These are phyloP conservation scores for Syncephalastrum racemosum DNA, from an alignment of 371 early-diverging fungal genomes.

Conservation along the genomic window DNA sequence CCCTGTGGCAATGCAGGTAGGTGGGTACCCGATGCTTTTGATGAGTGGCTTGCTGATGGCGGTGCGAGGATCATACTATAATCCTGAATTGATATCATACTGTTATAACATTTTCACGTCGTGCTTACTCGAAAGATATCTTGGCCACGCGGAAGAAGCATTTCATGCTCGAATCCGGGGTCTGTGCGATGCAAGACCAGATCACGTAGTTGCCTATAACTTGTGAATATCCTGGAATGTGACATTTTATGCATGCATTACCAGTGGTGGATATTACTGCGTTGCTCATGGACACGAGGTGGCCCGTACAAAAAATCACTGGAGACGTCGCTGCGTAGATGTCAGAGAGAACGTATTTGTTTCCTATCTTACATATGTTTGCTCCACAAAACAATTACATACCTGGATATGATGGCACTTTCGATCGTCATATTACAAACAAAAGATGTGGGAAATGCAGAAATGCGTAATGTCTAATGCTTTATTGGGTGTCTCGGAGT, in stretches of 20 bases:
- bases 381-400: too few relatives aligned
- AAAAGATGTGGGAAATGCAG: too few relatives aligned
- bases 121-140: conserved; percentile 34
- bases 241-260: conserved; percentile 16
- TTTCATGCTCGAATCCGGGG: conserved; percentile 20
- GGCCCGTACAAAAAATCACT: conserved; percentile 35
- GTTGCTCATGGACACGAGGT: conserved; percentile 54
- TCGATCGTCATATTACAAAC: too few relatives aligned
- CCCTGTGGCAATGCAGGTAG: conserved; percentile 81
- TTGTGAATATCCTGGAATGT: conserved; percentile 4
- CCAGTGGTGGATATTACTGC: conserved; percentile 67
- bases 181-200: conserved; percentile 70
- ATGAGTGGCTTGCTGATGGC: conserved; percentile 31
- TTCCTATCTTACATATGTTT: too few relatives aligned
- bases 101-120: conserved; percentile 3
- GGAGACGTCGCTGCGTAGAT: conserved; percentile 6
- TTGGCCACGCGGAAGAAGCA: conserved; percentile 40
- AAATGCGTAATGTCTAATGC: too few relatives aligned
- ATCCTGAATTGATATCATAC: neutral
- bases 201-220: conserved; percentile 88
- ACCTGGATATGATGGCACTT: too few relatives aligned
- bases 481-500: too few relatives aligned
- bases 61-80: conserved; percentile 62
- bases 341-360: too few relatives aligned
- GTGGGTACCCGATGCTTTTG: conserved; percentile 74